Evolutionary conservation across 192 early-diverging fungal genomes (phyloP), one percentile per base, ranked within the genome.

Genomic region (Backusella psychrophila): DNA sequence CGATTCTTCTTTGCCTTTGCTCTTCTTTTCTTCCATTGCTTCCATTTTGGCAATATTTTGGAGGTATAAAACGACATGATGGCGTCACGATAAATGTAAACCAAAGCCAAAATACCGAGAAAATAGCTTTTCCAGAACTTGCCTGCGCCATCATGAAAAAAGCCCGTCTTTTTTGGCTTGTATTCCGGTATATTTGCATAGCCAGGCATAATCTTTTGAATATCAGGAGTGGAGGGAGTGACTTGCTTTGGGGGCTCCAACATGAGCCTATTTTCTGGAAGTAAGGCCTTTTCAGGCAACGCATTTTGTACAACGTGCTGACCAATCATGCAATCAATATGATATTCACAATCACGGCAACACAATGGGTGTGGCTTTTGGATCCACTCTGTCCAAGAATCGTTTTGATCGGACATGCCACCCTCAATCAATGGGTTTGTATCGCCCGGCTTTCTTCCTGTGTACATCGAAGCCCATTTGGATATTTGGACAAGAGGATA

Each of bases 401-500:
- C 63, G 21, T 29, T 36, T 17, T 56, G 46, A 35, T 83, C 68
- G 23, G 68, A 59, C 7, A 21, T 65, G 9, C 15, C 75, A 29
- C 75, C 75, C 12, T 72, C 71, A 38, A 76, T 72, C 36, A 53
- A 41, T 38, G 44, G 79, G 2, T 35, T 19, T 2, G 26, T 66
- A 36, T 71, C 71, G 7, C 79, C 75, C 0, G 79, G 79, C 12
- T 42, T 41, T 41, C 39, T 29, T 1, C 71, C 75, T 0, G 79
- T 80, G 41, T 80, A 80, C 29, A 77, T 52, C 19, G 71, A 75
- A 5, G 79, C 69, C 75, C 75, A 81, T n/a, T 84, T 73, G 53
- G 88, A 84, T 33, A 83, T 75, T 6, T 81, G 79, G 12, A 89
- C 81, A n/a, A 91, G 74, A 12, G 91, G 91, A 56, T 91, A 93